Evolutionary conservation across 2,329 filamentous ascomycete species (phyloP).

Genomic region (Gyromitra esculenta): DNA sequence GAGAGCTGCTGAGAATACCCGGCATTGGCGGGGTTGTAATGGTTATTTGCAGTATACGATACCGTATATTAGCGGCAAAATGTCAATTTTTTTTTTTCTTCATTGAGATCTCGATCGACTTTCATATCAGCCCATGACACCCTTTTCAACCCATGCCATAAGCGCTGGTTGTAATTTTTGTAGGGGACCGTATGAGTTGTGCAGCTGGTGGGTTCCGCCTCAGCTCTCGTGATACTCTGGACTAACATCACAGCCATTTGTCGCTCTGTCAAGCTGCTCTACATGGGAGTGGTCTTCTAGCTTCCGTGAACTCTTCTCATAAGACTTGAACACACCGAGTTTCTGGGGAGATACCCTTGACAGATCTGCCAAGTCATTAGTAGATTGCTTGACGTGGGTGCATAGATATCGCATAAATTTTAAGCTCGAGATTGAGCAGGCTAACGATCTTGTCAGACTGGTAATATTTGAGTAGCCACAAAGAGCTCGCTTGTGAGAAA

Average conservation of each 20-base stretch:
- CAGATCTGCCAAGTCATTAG: background rate
- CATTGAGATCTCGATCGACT: conserved; percentile 11
- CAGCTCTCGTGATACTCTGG: background rate
- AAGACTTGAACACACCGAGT: too few relatives aligned
- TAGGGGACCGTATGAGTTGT: background rate
- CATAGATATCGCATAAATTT: background rate
- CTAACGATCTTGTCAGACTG: background rate
- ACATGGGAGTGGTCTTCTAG: background rate
- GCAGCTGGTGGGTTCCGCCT: background rate
- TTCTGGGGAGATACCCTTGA: background rate
- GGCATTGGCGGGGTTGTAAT: conserved; percentile 18
- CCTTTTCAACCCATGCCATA: conserved; percentile 28
- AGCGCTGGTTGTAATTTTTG: conserved; percentile 1
- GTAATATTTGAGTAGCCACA: background rate
- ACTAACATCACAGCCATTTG: background rate
- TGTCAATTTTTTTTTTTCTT: background rate
- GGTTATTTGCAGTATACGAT: background rate
- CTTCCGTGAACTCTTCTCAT: background rate
- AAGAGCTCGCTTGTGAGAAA: conserved; percentile 10
- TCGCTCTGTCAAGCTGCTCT: background rate
- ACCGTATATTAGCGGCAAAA: conserved; percentile 9
- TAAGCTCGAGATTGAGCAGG: background rate
- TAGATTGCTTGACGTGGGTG: background rate
- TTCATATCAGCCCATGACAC: conserved; percentile 30
- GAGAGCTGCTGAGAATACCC: conserved; percentile 41